Evolutionary conservation across 768 basidiomycete genomes (phyloP).

Genomic region (Psilocybe cyanescens): DNA sequence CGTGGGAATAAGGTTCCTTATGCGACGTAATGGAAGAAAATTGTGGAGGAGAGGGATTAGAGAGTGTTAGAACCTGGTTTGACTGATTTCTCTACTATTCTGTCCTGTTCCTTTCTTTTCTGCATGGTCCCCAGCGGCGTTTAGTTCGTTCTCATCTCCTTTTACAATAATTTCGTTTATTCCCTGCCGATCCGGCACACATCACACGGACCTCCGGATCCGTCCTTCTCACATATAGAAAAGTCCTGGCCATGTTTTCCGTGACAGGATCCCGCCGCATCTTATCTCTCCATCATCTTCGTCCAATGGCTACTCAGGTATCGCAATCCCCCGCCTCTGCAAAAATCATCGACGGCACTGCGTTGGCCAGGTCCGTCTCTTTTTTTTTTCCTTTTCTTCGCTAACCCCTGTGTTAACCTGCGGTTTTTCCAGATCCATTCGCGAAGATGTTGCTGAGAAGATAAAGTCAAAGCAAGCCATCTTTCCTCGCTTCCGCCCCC

Average conservation of each 20-base stretch:
- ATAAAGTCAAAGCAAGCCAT: slow-evolving; percentile 66
- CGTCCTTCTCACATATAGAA: slow-evolving; percentile 17
- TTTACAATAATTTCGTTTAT: not conserved
- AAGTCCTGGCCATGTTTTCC: slow-evolving; percentile 18
- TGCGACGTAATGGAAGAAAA: not conserved
- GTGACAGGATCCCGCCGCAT: slow-evolving; percentile 23
- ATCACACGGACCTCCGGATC: slow-evolving; percentile 20
- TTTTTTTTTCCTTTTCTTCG: slow-evolving; percentile 3
- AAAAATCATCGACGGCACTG: slow-evolving; percentile 81
- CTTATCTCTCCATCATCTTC: slow-evolving; percentile 42
- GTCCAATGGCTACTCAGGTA: slow-evolving; percentile 39
- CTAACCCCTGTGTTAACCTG: slow-evolving; percentile 13
- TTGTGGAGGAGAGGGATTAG: not conserved
- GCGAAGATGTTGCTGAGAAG: slow-evolving; percentile 70
- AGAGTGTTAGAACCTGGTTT: not conserved
- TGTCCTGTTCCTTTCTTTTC: slow-evolving; percentile 3
- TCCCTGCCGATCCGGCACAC: slow-evolving; percentile 12
- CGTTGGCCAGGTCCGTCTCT: slow-evolving; percentile 74
- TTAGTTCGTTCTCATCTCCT: not conserved
- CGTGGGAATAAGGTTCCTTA: slow-evolving; percentile 19
- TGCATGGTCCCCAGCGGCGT: slow-evolving; percentile 7
- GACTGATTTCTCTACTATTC: not conserved
- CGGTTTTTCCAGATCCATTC: slow-evolving; percentile 64
- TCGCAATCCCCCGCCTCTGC: slow-evolving; percentile 28
- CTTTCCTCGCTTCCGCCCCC: slow-evolving; percentile 89